Percentiles rank a stretch among this genome's conserved stretches.
These are phyloP conservation scores for Fonsecaea erecta DNA, from an alignment of 2,329 filamentous ascomycete genomes.

Conservation along the genomic window DNA sequence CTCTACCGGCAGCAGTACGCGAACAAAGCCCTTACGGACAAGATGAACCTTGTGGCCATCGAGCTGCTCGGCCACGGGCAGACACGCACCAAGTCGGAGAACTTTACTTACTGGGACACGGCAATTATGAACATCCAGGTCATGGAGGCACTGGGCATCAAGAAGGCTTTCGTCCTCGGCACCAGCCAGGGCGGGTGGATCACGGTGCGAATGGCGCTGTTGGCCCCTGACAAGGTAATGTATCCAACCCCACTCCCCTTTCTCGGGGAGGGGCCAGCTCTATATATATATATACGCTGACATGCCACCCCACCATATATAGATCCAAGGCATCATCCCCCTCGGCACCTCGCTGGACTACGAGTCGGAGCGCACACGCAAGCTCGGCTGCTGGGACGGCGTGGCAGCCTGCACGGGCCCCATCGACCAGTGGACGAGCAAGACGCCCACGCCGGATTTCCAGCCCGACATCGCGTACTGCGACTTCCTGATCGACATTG, in stretches of 20 bases:
- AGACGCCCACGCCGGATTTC: constrained; percentile 49
- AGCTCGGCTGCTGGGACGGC: constrained; percentile 57
- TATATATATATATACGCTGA: neutral
- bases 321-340: constrained; percentile 58
- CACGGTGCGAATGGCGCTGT: constrained; percentile 57
- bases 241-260: neutral
- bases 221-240: constrained; percentile 53
- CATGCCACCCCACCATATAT: no score
- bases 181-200: constrained; percentile 62
- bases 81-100: constrained; percentile 48
- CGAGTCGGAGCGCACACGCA: constrained; percentile 51
- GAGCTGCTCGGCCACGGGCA: constrained; percentile 59
- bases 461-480: constrained; percentile 49
- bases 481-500: constrained; percentile 53
- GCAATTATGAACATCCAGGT: constrained; percentile 53
- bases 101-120: constrained; percentile 62
- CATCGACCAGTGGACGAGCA: constrained; percentile 50
- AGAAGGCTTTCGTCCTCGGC: constrained; percentile 47
- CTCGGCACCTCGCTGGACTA: constrained; percentile 59
- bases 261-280: no score
- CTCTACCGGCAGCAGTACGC: constrained; percentile 51
- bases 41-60: constrained; percentile 58
- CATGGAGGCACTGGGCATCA: constrained; percentile 38
- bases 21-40: constrained; percentile 43
- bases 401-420: constrained; percentile 42